Base-by-base conservation (phyloP, 2,329 filamentous ascomycete genomes). In the Sclerotinia minor region DNA sequence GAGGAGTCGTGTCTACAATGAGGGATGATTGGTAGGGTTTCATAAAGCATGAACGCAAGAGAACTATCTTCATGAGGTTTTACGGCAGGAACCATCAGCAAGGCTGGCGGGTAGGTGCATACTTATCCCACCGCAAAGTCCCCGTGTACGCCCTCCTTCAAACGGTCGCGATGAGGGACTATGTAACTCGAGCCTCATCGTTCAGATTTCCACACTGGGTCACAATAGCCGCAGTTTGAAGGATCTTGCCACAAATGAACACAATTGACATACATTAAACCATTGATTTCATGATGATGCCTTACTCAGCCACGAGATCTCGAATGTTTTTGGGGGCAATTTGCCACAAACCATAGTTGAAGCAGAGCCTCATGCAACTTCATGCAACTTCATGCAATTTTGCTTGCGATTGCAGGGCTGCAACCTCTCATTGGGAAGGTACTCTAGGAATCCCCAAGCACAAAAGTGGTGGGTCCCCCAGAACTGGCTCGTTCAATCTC, bases 331-430 rank as follows among this genome's bases (percentile, higher is more conserved):
- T 35, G 29, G 44, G 26, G 29, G 44, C 19, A 21, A 24, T 49
- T 26, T 19, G 5, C 32, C 9, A 3, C n/a, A 17, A 41, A 41
- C n/a, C 15, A 44, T 38, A 1, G 7, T 9, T 26, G 44, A 61
- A 49, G 29, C 58, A 60, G 58, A 38, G 58, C 58, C 58, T 61
- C 58, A 38, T 24, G 15, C 7, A 5, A 24, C 6, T 35, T 61
- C 58, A 38, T 24, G 15, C 7, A 5, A 24, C 6, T 35, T 17
- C 13, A 5, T 38, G 8, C 26, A 26, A 35, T 49, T 38, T 38
- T 7, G 9, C 35, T 38, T 35, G 35, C 9, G 1, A 35, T 24
- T 50, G 21, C n/a, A 32, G 35, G 21, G 26, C 29, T 38, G 13
- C 21, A 38, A 11, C 7, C 21, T 49, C n/a, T 9, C 11, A 61